phyloP scores from a whole-genome alignment of 352 stramenopile species.

The Globisporangium orthogonon region DNA sequence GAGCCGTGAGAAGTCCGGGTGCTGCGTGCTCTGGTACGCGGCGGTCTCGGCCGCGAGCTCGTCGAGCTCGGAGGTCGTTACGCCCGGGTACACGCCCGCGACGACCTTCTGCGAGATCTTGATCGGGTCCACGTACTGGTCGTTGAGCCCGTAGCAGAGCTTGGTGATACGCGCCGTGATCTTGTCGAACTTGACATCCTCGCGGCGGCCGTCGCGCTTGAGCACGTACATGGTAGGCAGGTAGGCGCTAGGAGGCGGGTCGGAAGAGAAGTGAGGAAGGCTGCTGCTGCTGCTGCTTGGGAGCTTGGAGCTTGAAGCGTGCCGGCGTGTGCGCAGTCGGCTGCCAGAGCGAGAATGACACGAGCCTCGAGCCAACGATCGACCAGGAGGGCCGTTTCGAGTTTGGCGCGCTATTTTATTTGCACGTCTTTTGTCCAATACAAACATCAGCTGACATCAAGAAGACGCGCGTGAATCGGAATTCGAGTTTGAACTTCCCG shows the following conservation, averaged over 20 bases:
- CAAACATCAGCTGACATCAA: not conserved
- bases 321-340: not conserved
- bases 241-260: not conserved
- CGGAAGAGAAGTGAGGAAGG: not conserved
- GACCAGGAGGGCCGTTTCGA: not conserved
- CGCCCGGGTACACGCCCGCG: constrained; percentile 96
- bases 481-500: not conserved
- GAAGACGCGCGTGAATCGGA: not conserved
- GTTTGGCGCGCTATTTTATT: not conserved
- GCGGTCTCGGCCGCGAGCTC: constrained; percentile 97
- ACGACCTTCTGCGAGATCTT: constrained; percentile 99
- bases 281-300: not conserved
- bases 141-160: constrained; percentile 97
- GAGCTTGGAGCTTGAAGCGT: no score
- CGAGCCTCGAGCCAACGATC: not conserved
- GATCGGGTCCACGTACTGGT: constrained; percentile 94
- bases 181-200: constrained; percentile 98
- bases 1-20: constrained; percentile 98
- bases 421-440: not conserved
- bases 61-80: constrained; percentile 98
- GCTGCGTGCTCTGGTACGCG: constrained; percentile 95
- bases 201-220: constrained; percentile 90
- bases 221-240: constrained; percentile 90
- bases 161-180: constrained; percentile 97
- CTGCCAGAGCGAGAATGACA: not conserved